These are phyloP conservation scores for Calamus simplicifolius DNA, from an alignment of 176 grass and related monocot genomes.

Conservation along the genomic window DNA sequence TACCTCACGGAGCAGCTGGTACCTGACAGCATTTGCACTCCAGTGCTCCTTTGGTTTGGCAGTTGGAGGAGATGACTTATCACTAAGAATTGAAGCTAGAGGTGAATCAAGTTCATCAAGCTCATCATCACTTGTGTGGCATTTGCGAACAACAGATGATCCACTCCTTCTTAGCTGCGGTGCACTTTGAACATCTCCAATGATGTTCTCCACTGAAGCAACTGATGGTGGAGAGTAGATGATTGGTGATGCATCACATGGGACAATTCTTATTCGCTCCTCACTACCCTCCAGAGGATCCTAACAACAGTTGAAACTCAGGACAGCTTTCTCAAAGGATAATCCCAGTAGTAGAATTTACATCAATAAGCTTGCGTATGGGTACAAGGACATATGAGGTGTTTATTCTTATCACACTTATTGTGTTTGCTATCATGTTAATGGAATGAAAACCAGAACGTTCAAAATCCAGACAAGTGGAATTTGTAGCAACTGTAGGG, in stretches of 20 bases:
- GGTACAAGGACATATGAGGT: too few species aligned
- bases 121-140: constrained; percentile 84
- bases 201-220: constrained; percentile 44
- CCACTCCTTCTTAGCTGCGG: constrained; percentile 21
- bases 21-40: constrained; percentile 36
- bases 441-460: too few species aligned
- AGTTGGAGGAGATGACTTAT: constrained; percentile 22
- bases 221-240: constrained; percentile 47
- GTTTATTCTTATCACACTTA: too few species aligned
- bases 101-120: constrained; percentile 81
- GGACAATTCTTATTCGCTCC: constrained; percentile 42
- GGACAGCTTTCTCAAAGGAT: constrained; percentile 6
- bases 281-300: constrained; percentile 45
- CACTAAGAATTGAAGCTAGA: constrained; percentile 46
- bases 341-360: too few species aligned
- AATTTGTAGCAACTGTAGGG: too few species aligned
- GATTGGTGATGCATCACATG: constrained; percentile 47
- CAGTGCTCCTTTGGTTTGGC: constrained; percentile 41
- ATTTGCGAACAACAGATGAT: constrained; percentile 63
- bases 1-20: constrained; percentile 75
- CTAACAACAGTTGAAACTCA: constrained; percentile 22
- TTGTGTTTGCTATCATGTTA: too few species aligned
- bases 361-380: too few species aligned
- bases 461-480: too few species aligned
- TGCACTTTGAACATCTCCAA: constrained; percentile 52